phyloP scores from a whole-genome alignment of 2,329 filamentous ascomycete genomes.

The Venturia asperata region DNA sequence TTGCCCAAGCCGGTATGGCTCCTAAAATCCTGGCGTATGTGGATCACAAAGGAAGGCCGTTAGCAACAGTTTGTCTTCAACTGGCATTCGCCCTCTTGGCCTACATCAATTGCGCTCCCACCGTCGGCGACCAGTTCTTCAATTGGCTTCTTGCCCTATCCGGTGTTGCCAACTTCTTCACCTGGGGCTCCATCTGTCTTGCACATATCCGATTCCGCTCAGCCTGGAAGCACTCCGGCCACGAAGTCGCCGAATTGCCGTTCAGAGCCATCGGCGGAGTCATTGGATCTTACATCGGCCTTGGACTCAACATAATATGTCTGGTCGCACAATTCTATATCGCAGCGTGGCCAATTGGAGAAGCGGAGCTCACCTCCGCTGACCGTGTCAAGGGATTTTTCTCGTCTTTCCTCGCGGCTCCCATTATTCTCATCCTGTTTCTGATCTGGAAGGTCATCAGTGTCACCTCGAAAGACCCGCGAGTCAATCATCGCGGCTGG shows the following conservation, averaged over 20 bases:
- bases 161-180: constrained; percentile 67
- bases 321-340: constrained; percentile 22
- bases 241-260: constrained; percentile 19
- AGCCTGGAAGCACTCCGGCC: constrained; percentile 27
- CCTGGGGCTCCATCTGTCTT: constrained; percentile 80
- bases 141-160: constrained; percentile 74
- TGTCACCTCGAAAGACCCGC: constrained; percentile 17
- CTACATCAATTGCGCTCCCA: constrained; percentile 58
- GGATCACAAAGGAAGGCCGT: constrained; percentile 72
- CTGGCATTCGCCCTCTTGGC: constrained; percentile 64
- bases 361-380: constrained; percentile 21
- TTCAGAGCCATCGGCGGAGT: constrained; percentile 20
- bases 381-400: constrained; percentile 38
- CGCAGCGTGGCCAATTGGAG: constrained; percentile 26
- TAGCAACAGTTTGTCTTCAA: constrained; percentile 64
- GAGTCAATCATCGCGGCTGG: constrained; percentile 21
- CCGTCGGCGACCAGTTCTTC: constrained; percentile 56
- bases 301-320: constrained; percentile 18
- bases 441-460: constrained; percentile 34
- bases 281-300: constrained; percentile 19
- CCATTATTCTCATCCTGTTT: constrained; percentile 39
- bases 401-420: constrained; percentile 40
- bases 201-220: constrained; percentile 84
- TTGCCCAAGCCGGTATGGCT: constrained; percentile 56
- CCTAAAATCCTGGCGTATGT: constrained; percentile 72